Evolutionary conservation across 1,284 basidiomycete species (phyloP), one percentile per base, ranked within the genome.

Genomic region (Puccinia hordei): DNA sequence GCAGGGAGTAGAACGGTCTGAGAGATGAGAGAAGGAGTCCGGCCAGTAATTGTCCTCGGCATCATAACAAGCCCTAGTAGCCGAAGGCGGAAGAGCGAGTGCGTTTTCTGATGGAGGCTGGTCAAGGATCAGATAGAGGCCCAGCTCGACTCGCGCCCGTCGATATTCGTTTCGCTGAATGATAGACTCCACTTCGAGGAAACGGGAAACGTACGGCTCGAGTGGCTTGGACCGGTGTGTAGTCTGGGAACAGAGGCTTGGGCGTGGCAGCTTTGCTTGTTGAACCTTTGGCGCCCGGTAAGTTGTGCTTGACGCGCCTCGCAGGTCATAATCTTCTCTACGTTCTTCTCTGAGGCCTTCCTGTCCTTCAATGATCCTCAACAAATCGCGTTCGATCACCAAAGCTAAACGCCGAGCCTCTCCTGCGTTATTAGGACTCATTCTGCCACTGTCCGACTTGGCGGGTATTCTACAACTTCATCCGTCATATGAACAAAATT

Each of bases 141-240:
- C 33, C 33, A 63, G 33, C 33, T 63, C 59, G 30, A 38, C 59
- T 38, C 33, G 30, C 9, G 59, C 59, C 33, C 59, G 59, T 38
- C 59, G 59, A n/a, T 38, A n/a, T 27, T 63, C 33, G 59, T 63
- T 63, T 38, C 59, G 30, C 59, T 63, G 59, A 33, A 63, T 63
- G 33, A 63, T 38, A 2, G 59, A 63, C 59, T 63, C 33, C 59
- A 63, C 33, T 38, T 63, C 17, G 24, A 38, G 33, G 8, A 33
- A 17, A 1, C 59, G 33, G 15, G 59, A 63, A 35, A 63, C 33
- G 17, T 38, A 38, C 17, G 59, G 59, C 33, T 35, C 59, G 59
- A 63, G 59, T 38, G 59, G 33, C 33, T 63, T 63, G 59, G 59
- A 63, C 17, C 33, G 33, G 59, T 17, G 59, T 35, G 12, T 17